Conservation (phyloP, 345 rosid genomes). For the Rubroshorea leprosula region DNA sequence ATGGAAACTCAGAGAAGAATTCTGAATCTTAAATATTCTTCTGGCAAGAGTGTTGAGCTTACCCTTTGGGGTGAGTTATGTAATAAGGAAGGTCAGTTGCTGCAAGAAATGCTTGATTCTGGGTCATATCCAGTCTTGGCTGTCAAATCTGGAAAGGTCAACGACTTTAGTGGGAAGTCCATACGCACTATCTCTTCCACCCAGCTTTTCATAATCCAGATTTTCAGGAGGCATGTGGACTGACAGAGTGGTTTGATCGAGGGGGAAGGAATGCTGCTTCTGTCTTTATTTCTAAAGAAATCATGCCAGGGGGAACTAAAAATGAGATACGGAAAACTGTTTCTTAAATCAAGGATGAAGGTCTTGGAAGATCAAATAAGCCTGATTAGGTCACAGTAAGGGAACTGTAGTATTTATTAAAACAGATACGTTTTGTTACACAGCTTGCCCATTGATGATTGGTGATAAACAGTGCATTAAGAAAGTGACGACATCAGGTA, state of each 20-base stretch:
- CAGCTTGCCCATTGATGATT: conserved; percentile 73
- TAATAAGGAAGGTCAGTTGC: conserved; percentile 59
- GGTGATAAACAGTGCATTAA: conserved; percentile 83
- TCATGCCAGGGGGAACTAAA: conserved; percentile 34
- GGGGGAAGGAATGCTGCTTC: conserved; percentile 48
- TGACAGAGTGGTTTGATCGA: conserved; percentile 75
- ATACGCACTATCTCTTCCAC: conserved; percentile 71
- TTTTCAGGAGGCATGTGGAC: conserved; percentile 52
- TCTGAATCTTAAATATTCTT: conserved; percentile 77
- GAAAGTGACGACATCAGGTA: conserved; percentile 85
- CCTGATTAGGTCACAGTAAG: conserved; percentile 81
- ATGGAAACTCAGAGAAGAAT: conserved; percentile 73
- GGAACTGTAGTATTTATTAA: conserved; percentile 63
- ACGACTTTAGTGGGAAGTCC: conserved; percentile 80
- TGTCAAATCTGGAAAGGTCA: conserved; percentile 66
- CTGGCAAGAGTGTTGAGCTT: conserved; percentile 75
- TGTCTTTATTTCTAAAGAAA: conserved; percentile 71
- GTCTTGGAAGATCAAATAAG: conserved; percentile 82
- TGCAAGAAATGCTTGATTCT: conserved; percentile 69
- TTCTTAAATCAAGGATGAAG: conserved; percentile 87
- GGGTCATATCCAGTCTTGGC: conserved; percentile 79
- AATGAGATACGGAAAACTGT: conserved; percentile 63
- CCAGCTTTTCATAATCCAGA: conserved; percentile 73
- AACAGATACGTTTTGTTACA: conserved; percentile 80
- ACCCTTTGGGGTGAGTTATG: conserved; percentile 86